phyloP scores from a whole-genome alignment of 495 filamentous ascomycete genomes.

The Tetracladium marchalianum region DNA sequence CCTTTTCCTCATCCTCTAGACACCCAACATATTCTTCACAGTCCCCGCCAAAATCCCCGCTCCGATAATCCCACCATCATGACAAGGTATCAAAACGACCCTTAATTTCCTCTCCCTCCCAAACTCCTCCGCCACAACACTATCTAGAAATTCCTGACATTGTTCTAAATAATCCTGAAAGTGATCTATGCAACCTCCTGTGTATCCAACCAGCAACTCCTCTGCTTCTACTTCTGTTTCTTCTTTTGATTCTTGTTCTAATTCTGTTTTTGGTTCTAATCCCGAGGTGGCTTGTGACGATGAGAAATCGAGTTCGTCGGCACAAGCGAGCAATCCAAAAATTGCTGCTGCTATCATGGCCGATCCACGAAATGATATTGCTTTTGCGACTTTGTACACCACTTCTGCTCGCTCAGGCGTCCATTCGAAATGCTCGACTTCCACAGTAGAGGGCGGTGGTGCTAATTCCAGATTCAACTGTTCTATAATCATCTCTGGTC shows the following conservation, averaged over 20 bases:
- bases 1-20: neutral
- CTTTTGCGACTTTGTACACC: constrained; percentile 50
- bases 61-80: constrained; percentile 68
- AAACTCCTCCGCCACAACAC: constrained; percentile 45
- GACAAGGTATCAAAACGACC: constrained; percentile 57
- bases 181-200: constrained; percentile 67
- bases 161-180: constrained; percentile 64
- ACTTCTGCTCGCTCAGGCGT: constrained; percentile 41
- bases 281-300: neutral
- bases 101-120: constrained; percentile 37
- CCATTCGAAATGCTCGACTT: constrained; percentile 41
- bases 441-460: constrained; percentile 21
- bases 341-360: constrained; percentile 64
- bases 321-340: constrained; percentile 55
- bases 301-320: constrained; percentile 47
- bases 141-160: constrained; percentile 57
- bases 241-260: neutral
- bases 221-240: constrained; percentile 20
- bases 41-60: constrained; percentile 65
- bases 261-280: neutral
- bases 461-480: constrained; percentile 46
- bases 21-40: constrained; percentile 5
- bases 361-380: constrained; percentile 59
- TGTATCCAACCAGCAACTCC: constrained; percentile 67
- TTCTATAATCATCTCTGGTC: constrained; percentile 38